These are phyloP conservation scores for Podospora bellae-mahoneyi DNA, from an alignment of 495 filamentous ascomycete species.

Conservation along the genomic window DNA sequence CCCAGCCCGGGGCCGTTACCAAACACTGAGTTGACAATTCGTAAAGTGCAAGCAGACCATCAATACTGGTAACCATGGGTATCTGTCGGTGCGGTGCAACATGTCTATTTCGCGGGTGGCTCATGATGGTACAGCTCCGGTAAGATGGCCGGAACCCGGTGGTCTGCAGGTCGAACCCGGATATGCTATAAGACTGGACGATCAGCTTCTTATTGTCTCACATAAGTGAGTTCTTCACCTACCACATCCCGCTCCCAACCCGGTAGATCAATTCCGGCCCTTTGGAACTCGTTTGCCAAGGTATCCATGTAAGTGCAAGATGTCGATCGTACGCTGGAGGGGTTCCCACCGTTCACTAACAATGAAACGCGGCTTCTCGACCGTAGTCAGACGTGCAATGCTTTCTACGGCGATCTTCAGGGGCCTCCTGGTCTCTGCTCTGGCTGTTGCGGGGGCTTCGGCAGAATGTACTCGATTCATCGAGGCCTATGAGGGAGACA, in stretches of 20 bases:
- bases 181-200: not conserved
- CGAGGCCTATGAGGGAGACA: slow-evolving; percentile 29
- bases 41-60: not conserved
- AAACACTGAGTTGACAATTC: not conserved
- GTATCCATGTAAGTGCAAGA: not conserved
- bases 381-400: slow-evolving; percentile 15
- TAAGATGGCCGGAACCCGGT: not conserved
- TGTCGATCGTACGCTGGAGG: not conserved
- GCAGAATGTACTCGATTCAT: slow-evolving; percentile 23
- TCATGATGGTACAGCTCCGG: not conserved
- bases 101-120: not conserved
- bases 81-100: not conserved
- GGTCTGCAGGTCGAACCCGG: not conserved
- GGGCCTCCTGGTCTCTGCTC: slow-evolving; percentile 18
- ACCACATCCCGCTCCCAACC: not conserved
- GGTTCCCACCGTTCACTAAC: not conserved
- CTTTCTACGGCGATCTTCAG: slow-evolving; percentile 13
- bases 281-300: not conserved
- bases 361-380: not conserved
- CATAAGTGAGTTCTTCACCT: not conserved
- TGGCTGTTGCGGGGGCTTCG: slow-evolving; percentile 14
- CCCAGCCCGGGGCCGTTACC: not conserved
- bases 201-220: not conserved
- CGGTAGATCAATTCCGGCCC: not conserved
- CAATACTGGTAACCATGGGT: not conserved